Evolutionary conservation across 148 eudicot genomes (phyloP), one percentile per base, ranked within the genome.

Genomic region (Salicornia ramosissima): DNA sequence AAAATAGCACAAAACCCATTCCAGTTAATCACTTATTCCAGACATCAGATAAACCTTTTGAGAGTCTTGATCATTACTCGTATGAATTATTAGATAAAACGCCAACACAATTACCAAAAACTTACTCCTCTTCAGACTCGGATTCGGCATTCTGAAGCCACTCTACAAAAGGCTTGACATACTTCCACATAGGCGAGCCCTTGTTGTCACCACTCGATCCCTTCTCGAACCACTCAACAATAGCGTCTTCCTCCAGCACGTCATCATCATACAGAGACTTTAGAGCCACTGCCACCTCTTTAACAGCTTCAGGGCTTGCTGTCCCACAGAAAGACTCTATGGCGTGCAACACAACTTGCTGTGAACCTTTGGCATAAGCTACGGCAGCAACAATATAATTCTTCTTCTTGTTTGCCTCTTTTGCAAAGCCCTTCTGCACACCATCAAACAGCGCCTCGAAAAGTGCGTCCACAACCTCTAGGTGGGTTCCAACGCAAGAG

Each of bases 61-160:
- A 3, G 40, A 36, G 40, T 36, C 4, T 36, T 36, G 8, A 36
- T 36, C 40, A 36, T 36, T 36, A 36, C 40, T 36, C 40, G 40
- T n/a, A 36, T 36, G n/a, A 36, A 4, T 36, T 36, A 3, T 8
- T 36, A 36, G 8, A 36, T 36, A 3, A 8, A 36, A 36, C 40
- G 8, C 40, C 40, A 36, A 36, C 40, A 36, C 40, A 36, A 36
- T 36, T 3, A 36, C 7, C n/a, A n/a, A n/a, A n/a, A 16, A 11
- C 13, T 83, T 77, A 85, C 67, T 84, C 90, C 14, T 88, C 82
- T 58, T 86, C 90, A 0, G 83, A 69, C 67, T 86, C 95, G 0
- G 97, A 91, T 79, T 91, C 91, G 0, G 97, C 97, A 30, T 86
- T 88, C 86, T 88, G 97, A 52, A 91, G 91, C 97, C 97, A 91